These are phyloP conservation scores for Paracoccidioides lutzii DNA, from an alignment of 2,329 filamentous ascomycete species.

Conservation along the genomic window DNA sequence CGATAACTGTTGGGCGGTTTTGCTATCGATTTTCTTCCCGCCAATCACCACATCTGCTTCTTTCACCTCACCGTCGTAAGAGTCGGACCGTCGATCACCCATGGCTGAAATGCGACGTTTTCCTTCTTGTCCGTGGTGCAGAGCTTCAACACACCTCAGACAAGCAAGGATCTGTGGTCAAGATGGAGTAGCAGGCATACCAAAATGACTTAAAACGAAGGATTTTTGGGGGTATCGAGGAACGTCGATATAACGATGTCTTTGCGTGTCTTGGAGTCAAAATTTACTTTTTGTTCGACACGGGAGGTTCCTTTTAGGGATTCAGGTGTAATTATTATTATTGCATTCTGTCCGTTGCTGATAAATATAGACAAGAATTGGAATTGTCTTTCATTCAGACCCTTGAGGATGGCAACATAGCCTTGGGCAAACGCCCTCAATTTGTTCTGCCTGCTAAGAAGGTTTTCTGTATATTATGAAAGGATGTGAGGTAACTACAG, in stretches of 20 bases:
- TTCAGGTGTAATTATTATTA: too few species aligned
- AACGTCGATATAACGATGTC: background rate
- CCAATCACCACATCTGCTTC: background rate
- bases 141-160: background rate
- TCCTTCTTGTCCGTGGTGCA: background rate
- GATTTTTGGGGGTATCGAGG: background rate
- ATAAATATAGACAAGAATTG: too few species aligned
- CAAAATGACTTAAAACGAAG: background rate
- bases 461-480: too few species aligned
- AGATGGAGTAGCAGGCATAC: background rate
- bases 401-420: too few species aligned
- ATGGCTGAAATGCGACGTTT: background rate
- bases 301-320: too few species aligned
- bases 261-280: background rate
- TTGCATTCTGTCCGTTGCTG: too few species aligned
- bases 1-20: slow-evolving; percentile 2
- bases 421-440: too few species aligned
- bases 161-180: background rate
- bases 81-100: background rate
- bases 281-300: too few species aligned
- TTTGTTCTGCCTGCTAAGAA: too few species aligned
- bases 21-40: slow-evolving; percentile 3
- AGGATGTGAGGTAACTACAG: too few species aligned
- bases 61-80: slow-evolving; percentile 3
- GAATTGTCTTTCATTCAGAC: too few species aligned